A percentile compares a stretch with the other conserved stretches of the same genome.
These are phyloP conservation scores for Epithemia pelagica DNA, from an alignment of 108 stramenopile genomes.

Conservation along the genomic window DNA sequence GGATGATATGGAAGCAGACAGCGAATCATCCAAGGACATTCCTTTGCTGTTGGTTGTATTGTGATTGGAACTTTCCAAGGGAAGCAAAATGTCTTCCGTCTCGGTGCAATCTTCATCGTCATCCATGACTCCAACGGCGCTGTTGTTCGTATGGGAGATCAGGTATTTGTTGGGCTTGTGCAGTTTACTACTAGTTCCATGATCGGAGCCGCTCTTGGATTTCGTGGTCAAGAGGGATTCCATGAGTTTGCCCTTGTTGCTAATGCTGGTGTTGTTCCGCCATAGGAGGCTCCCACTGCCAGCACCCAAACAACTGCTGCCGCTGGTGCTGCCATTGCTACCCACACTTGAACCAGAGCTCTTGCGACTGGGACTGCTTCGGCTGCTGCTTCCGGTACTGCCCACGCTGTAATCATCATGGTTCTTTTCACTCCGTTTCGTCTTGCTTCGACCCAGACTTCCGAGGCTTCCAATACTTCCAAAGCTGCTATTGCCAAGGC, in stretches of 20 bases:
- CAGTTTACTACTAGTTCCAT: too few species aligned
- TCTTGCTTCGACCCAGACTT: background rate
- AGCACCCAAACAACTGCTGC: too few species aligned
- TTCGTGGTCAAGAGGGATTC: background rate
- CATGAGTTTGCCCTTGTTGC: background rate
- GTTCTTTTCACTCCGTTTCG: too few species aligned
- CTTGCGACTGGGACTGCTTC: too few species aligned
- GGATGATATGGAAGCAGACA: too few species aligned
- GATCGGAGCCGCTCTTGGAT: background rate
- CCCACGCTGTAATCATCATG: background rate
- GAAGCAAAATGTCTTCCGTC: background rate
- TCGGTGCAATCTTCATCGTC: background rate
- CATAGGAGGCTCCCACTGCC: too few species aligned
- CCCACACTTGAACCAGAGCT: too few species aligned
- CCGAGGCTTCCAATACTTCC: background rate
- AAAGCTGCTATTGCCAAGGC: background rate
- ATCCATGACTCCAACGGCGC: background rate
- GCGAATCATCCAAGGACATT: background rate
- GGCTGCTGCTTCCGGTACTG: background rate
- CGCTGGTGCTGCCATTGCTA: background rate
- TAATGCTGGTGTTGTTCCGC: background rate
- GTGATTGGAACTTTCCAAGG: background rate
- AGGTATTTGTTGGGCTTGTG: background rate
- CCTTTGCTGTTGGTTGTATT: background rate
- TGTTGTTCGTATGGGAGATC: background rate